Base-by-base conservation (phyloP, 108 stramenopile genomes). In the Stephanodiscus minutulus region DNA sequence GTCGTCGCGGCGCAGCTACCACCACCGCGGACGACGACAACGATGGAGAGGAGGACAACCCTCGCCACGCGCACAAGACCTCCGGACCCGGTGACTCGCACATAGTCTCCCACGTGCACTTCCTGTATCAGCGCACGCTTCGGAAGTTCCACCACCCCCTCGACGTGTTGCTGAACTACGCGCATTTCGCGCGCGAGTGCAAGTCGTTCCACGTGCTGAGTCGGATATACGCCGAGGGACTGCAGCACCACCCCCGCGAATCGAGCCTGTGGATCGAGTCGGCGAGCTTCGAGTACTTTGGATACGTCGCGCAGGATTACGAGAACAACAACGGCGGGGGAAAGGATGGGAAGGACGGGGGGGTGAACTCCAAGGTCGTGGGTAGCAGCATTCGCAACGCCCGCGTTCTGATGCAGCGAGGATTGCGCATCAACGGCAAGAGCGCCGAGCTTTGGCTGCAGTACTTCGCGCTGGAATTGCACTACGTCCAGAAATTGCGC, bases 241-340 rank as follows among this genome's bases (percentile, higher is more conserved):
- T 95, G 71, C 90, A 91, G 72, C 56, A 84, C 15, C 88, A 90
- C 77, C 94, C 94, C 6, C 81, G 87, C 10, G 76, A 91, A 27
- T 64, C 71, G 31, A 90, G 88, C n/a, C 65, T 92, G 53, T 95
- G 94, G 94, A 88, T 91, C 56, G 88, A 91, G 66, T 87, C 91
- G 22, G 90, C 94, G 6, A 89, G 89, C 27, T 82, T 89, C 66
- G 94, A 95, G 61, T 95, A 86, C 61, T 95, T 95, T 80, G 88
- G 84, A 10, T 71, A 54, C 57, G 67, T 65, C 21, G 62, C 47
- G 0, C 65, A 39, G 47, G 66, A 62, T 60, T 63, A 70, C 17
- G 61, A 66, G 18, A 53, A 59, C 8, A 57, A 58, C 39, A 33
- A 4, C 33, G 13, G 17, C 17, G 43, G 22, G 46, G 49, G n/a